Evolutionary conservation across 2,329 filamentous ascomycete genomes (phyloP), one percentile per base, ranked within the genome.

Genomic region (Botrytis byssoidea): DNA sequence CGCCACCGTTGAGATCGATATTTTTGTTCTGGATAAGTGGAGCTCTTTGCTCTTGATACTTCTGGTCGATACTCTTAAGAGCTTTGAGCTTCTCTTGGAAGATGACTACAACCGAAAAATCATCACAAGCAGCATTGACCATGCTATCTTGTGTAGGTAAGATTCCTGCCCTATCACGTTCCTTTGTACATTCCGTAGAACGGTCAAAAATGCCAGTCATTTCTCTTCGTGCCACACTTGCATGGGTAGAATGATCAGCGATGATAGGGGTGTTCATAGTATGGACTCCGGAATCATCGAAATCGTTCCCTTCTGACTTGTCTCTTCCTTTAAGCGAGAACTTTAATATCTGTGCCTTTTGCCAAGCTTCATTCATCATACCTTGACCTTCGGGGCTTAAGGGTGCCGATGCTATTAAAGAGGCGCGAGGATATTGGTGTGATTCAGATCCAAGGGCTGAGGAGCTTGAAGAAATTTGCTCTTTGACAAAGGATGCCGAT

Each of bases 281-380:
- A 20, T 25, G 3, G 46, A 35, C 3, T 1, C 18, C 8, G 42
- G 10, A 46, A 48, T 2, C 1, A 25, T 25, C 4, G 20, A 12
- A n/a, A n/a, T n/a, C n/a, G n/a, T n/a, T n/a, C 14, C 14, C 18
- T 2, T 12, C 18, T 20, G 1, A 22, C 1, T 4, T 5, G 2
- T 66, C 10, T 32, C 20, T 35, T 35, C 3, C 6, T 16, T 4
- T 2, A 8, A 25, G 3, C 1, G 35, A 48, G 8, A 0, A 7
- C 10, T 29, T 37, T 2, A 12, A 46, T 4, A 7, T 4, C 3
- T 37, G 20, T 16, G 2, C 16, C 2, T 22, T 55, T 22, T 40
- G 4, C 14, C 35, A 16, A 68, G 65, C 65, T 37, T 29, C 32
- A 40, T 22, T 16, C 46, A 40, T 51, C 35, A 40, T 29, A 14